A percentile compares a stretch with the other conserved stretches of the same genome.
Evolutionary conservation across 2,329 filamentous ascomycete species (phyloP).

Genomic region (Monilinia fructicola): DNA sequence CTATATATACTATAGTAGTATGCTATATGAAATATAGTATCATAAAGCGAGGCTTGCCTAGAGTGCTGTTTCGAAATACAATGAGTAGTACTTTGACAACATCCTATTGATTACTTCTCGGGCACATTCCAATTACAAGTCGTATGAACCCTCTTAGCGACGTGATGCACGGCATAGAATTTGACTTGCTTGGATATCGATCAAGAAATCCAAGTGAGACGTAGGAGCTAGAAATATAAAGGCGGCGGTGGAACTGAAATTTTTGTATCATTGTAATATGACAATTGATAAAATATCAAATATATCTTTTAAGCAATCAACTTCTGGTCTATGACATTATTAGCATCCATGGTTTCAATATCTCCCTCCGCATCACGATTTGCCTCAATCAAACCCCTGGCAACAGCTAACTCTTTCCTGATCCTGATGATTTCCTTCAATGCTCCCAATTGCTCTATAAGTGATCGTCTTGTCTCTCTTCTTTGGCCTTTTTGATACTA

Average conservation of each 20-base stretch:
- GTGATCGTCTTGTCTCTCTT: not conserved
- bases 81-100: too few species aligned
- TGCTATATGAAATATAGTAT: too few species aligned
- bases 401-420: not conserved
- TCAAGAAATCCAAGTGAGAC: too few species aligned
- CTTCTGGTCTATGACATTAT: not conserved
- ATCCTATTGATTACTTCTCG: too few species aligned
- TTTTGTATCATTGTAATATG: not conserved
- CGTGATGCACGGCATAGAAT: too few species aligned
- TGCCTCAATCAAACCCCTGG: not conserved
- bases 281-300: not conserved
- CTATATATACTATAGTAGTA: too few species aligned
- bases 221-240: too few species aligned
- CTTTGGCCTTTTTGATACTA: not conserved
- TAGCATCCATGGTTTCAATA: not conserved
- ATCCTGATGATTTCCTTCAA: not conserved
- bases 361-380: not conserved
- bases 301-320: not conserved
- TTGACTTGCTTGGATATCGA: too few species aligned
- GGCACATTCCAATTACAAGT: too few species aligned
- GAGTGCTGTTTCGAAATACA: too few species aligned
- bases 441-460: not conserved
- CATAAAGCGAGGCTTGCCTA: too few species aligned
- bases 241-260: not conserved
- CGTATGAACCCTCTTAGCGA: too few species aligned